Conservation (phyloP, 1,139 yeast genomes). For the Diutina catenulata region DNA sequence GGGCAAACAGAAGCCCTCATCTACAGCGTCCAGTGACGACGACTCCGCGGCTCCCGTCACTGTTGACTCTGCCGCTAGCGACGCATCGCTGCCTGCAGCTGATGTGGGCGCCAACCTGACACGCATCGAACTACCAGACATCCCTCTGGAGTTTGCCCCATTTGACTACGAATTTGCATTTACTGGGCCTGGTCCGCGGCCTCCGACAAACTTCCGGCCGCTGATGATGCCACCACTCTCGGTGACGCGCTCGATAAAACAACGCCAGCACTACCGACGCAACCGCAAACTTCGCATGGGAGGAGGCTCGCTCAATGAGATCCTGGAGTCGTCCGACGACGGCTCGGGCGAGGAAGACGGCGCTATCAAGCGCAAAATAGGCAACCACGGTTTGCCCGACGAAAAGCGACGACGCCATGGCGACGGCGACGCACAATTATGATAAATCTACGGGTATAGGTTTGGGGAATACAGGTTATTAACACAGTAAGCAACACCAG, state of each 20-base stretch:
- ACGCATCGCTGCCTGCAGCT: background rate
- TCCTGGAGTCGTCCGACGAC: no score
- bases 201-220: conserved; percentile 1
- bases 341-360: no score
- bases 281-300: no score
- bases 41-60: background rate
- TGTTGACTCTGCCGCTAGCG: background rate
- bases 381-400: no score
- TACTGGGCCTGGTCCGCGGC: background rate
- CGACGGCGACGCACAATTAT: no score
- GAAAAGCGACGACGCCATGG: no score
- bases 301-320: no score
- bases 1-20: background rate
- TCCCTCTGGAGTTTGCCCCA: conserved; percentile 2
- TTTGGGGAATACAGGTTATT: no score
- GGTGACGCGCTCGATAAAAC: conserved; percentile 1
- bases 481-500: no score
- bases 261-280: no score
- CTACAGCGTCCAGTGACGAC: background rate
- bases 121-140: background rate
- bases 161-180: background rate
- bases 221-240: conserved; percentile 4
- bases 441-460: no score
- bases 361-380: no score
- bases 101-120: background rate